Evolutionary conservation across 805 yeast species (phyloP), one percentile per base, ranked within the genome.

Genomic region (Saccharomycopsis olivae): DNA sequence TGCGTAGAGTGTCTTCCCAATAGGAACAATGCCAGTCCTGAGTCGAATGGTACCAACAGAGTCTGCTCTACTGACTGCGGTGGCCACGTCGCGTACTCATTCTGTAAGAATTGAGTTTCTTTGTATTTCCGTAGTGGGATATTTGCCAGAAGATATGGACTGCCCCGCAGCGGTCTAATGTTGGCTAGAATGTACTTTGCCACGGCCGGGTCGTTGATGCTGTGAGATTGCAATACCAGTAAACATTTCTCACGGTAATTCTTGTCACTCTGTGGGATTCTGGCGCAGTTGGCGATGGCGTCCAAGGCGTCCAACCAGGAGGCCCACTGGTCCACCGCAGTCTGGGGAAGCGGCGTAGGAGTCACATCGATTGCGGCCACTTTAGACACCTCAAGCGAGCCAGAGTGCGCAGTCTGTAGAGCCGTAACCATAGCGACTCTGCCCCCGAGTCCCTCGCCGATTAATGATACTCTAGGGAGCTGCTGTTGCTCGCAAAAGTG

Each of bases 371-470:
- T 24, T 33, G 36, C 13, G 49, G 49, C n/a, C n/a, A n/a, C n/a
- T n/a, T n/a, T 14, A 46, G 28, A 20, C 32, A 34, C 10, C 43
- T 47, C 10, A 46, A 15, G 4, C 34, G 29, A 2, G 43, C 47
- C 24, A 46, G 29, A 24, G 42, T 46, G 17, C 32, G 33, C 36
- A 4, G 18, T 18, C 13, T 29, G 16, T 18, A 45, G 28, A 14
- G 36, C 21, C 3, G 44, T 27, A 6, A 36, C 21, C 46, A 45
- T 38, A 2, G 38, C 40, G 10, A 46, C 30, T 23, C 20, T 29
- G 2, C 47, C 49, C 3, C 49, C 49, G 10, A 43, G 33, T 3
- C 49, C 49, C 11, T 46, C 46, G 5, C 49, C 49, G 9, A 46
- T 31, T 5, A 46, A 16, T 11, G 33, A 33, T 29, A 43, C 35